These are phyloP conservation scores for Penicillium nordicum DNA, from an alignment of 2,329 filamentous ascomycete genomes.

Conservation along the genomic window DNA sequence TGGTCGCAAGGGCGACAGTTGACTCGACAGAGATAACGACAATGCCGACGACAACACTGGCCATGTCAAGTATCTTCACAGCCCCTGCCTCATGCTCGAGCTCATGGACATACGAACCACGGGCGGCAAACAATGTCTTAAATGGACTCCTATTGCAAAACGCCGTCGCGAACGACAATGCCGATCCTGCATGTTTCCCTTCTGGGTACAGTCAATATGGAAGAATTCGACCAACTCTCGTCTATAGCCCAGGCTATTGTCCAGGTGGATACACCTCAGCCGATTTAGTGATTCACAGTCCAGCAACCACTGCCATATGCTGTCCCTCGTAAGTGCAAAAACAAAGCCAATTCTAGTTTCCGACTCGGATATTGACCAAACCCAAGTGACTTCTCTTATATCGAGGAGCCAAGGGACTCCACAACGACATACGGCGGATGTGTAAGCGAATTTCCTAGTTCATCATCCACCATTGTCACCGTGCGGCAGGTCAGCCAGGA, in stretches of 20 bases:
- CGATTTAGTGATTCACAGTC: constrained; percentile 12
- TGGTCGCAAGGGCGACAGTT: not conserved
- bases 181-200: constrained; percentile 3
- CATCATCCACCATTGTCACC: too few species aligned
- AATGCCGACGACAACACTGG: too few species aligned
- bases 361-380: not conserved
- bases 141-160: constrained; percentile 3
- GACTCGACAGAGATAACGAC: not conserved
- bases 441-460: too few species aligned
- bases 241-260: constrained; percentile 27
- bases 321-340: constrained; percentile 13
- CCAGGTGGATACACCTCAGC: constrained; percentile 26
- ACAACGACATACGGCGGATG: too few species aligned
- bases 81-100: not conserved
- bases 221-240: constrained; percentile 6
- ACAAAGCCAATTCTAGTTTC: not conserved
- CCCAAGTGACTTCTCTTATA: not conserved
- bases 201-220: constrained; percentile 10
- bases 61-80: not conserved
- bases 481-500: too few species aligned
- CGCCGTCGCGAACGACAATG: not conserved
- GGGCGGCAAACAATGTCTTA: not conserved
- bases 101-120: constrained; percentile 6
- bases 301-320: constrained; percentile 25
- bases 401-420: too few species aligned